Base-by-base conservation (phyloP, 225 moss, liverwort and hornwort species). In the Marchantia polymorpha region DNA sequence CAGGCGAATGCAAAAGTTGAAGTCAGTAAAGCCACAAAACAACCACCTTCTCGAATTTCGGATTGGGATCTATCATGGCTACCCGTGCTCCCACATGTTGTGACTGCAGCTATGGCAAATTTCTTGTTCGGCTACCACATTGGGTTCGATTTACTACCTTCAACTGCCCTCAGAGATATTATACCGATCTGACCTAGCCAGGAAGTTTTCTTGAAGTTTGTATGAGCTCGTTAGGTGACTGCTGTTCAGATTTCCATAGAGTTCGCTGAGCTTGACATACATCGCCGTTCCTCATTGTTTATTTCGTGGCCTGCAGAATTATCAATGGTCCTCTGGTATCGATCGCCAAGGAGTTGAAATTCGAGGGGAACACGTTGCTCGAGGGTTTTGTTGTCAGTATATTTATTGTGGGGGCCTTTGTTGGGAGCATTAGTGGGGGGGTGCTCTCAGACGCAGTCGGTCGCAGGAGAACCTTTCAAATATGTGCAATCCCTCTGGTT, bases 111-210 rank as follows among this genome's bases (percentile, higher is more conserved):
- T 0, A 91, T 92, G 92, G 93, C 97, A 73, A 97, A 97, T 84
- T 94, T 94, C 25, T 86, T 97, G 88, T 97, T 97, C 60, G 97
- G 97, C 75, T 97, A 94, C 59, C 97, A 97, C 82, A 97, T 97
- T 76, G 97, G 97, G 97, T 97, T 71, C 39, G 88, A 59, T 67
- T 72, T 10, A 11, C 77, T 50, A 49, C 64, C 50, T 65, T 65
- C 22, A 12, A 60, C 9, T 31, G 15, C n/a, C 23, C 25, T 51
- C 22, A 17, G 1, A 39, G 51, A 7, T n/a, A 12, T 4, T 52
- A 59, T 10, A n/a, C 13, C 30, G 48, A 50, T 59, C 46, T 6
- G 27, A 10, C 48, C 20, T 61, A 39, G 19, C 25, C 6, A 12
- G 39, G 17, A 48, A 59, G 39, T 48, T 31, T 23, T 19, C 1